These are phyloP conservation scores for Globisporangium ultimum DNA, from an alignment of 352 stramenopile species.

Conservation along the genomic window DNA sequence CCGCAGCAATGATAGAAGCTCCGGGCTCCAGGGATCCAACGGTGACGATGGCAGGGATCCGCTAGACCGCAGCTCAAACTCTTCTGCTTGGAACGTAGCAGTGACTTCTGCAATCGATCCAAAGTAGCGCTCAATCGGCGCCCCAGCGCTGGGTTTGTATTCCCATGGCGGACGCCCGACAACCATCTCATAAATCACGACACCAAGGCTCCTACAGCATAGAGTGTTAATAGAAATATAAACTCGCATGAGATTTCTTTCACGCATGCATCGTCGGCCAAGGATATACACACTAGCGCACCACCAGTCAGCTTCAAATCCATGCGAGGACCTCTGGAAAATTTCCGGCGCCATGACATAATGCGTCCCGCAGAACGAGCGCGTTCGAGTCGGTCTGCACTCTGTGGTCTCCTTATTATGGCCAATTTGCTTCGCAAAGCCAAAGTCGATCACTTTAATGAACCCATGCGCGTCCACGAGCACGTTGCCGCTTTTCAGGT, in stretches of 20 bases:
- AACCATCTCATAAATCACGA: slow-evolving; percentile 78
- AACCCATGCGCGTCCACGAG: slow-evolving; percentile 39
- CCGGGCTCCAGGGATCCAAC: slow-evolving; percentile 6
- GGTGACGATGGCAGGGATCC: not conserved
- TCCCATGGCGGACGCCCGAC: slow-evolving; percentile 58
- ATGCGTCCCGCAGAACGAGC: slow-evolving; percentile 65
- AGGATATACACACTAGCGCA: slow-evolving; percentile 15
- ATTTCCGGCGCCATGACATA: slow-evolving; percentile 79
- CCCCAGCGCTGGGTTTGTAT: slow-evolving; percentile 38
- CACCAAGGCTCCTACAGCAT: slow-evolving; percentile 49
- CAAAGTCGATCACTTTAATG: slow-evolving; percentile 73
- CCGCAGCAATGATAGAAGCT: slow-evolving; percentile 29
- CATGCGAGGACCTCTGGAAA: slow-evolving; percentile 33
- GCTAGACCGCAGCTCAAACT: not conserved
- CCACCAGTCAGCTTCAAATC: slow-evolving; percentile 65
- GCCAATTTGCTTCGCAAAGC: slow-evolving; percentile 39
- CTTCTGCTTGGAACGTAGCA: not conserved
- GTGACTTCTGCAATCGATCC: slow-evolving; percentile 21
- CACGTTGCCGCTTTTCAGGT: slow-evolving; percentile 81
- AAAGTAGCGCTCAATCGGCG: slow-evolving; percentile 30
- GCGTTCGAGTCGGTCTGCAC: slow-evolving; percentile 7
- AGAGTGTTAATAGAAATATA: too few relatives aligned
- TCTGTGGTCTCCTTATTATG: not conserved
- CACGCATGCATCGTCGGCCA: not conserved
- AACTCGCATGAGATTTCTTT: not conserved